Conservation (phyloP, 2,329 filamentous ascomycete species). For the Arthrinium phaeospermum region DNA sequence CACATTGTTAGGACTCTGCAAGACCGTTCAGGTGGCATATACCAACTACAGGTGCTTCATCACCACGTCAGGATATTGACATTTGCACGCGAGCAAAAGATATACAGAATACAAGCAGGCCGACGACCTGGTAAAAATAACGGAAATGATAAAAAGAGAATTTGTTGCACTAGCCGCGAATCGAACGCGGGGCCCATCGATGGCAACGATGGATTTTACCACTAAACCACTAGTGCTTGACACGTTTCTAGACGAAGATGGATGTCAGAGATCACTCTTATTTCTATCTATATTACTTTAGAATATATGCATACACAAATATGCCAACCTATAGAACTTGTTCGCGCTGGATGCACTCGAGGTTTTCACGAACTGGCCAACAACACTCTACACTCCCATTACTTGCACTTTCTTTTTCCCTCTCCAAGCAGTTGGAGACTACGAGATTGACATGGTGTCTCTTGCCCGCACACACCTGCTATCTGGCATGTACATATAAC, state of each 20-base stretch:
- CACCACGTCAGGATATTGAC: background rate
- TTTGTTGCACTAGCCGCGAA: slow-evolving; percentile 42
- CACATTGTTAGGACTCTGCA: background rate
- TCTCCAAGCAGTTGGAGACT: too few species aligned
- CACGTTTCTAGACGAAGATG: background rate
- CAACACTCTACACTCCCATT: too few species aligned
- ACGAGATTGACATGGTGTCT: too few species aligned
- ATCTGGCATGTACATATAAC: too few species aligned
- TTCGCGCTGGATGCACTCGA: too few species aligned
- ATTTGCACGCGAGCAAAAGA: background rate
- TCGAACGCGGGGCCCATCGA: slow-evolving; percentile 56
- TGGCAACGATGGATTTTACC: slow-evolving; percentile 61
- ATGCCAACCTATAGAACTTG: too few species aligned
- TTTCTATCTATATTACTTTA: too few species aligned
- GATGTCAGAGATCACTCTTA: background rate
- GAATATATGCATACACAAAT: background rate
- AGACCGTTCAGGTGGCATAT: background rate
- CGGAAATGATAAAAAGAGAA: background rate
- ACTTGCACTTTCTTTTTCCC: too few species aligned
- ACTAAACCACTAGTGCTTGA: slow-evolving; percentile 53
- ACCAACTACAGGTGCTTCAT: background rate
- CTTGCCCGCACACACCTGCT: too few species aligned
- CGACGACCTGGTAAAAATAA: background rate
- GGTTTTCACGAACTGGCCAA: too few species aligned
- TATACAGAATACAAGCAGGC: background rate